These are phyloP conservation scores for Vitis hybrid DNA, from an alignment of 177 flowering plant genomes.

Conservation along the genomic window DNA sequence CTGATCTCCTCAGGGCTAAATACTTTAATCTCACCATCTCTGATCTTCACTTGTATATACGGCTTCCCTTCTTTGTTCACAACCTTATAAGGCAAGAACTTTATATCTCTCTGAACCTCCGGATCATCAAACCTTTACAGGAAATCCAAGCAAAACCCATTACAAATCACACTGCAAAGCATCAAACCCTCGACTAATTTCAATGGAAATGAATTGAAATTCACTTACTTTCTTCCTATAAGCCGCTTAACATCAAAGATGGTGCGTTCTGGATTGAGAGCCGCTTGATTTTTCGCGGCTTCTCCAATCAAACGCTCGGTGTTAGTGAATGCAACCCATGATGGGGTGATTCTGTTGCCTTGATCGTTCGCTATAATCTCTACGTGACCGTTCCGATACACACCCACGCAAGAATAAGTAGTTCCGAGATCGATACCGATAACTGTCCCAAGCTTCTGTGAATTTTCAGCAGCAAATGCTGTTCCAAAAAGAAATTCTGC, in stretches of 20 bases:
- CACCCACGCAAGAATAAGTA: constrained; percentile 48
- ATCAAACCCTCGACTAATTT: neutral
- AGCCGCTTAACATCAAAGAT: constrained; percentile 45
- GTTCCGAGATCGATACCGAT: constrained; percentile 53
- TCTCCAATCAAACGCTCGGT: constrained; percentile 48
- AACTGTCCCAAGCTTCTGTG: constrained; percentile 32
- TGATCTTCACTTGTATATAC: constrained; percentile 47
- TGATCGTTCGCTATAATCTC: constrained; percentile 56
- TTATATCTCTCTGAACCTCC: constrained; percentile 51
- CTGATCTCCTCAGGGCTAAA: constrained; percentile 63
- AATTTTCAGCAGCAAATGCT: constrained; percentile 23
- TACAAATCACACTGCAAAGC: neutral
- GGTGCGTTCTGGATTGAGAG: constrained; percentile 37
- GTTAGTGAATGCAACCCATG: constrained; percentile 48
- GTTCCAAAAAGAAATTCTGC: constrained; percentile 24
- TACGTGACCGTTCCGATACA: constrained; percentile 35
- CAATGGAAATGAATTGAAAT: neutral
- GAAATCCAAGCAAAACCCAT: neutral
- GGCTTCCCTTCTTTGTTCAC: constrained; percentile 59
- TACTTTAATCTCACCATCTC: constrained; percentile 40
- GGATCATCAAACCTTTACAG: constrained; percentile 45
- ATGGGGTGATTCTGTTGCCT: constrained; percentile 50
- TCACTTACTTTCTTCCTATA: constrained; percentile 46
- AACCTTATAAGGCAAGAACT: constrained; percentile 47
- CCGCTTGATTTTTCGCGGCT: constrained; percentile 52